Evolutionary conservation across 1,139 yeast genomes (phyloP).

Genomic region (Candida tetrigidarum): DNA sequence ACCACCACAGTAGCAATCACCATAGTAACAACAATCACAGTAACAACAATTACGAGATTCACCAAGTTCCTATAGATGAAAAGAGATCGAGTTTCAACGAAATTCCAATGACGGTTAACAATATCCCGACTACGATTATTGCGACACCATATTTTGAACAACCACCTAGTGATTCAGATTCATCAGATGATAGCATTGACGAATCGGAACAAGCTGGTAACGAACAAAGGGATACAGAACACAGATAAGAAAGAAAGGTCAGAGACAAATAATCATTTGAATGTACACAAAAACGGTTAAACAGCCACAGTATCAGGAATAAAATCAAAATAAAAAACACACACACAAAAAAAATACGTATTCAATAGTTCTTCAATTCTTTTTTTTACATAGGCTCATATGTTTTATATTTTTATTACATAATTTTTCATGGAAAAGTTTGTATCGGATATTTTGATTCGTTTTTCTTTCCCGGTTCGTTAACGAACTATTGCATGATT

Average conservation of each 20-base stretch:
- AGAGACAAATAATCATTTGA: too few relatives aligned
- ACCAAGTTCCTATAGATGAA: constrained; percentile 3
- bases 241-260: not conserved
- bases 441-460: too few relatives aligned
- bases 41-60: constrained; percentile 1
- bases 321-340: not conserved
- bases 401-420: not conserved
- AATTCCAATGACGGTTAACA: not conserved
- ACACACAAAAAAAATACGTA: not conserved
- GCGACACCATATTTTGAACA: constrained; percentile 45
- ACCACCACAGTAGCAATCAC: constrained; percentile 9
- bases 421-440: too few relatives aligned
- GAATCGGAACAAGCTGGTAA: constrained; percentile 14
- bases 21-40: constrained; percentile 15
- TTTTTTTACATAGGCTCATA: not conserved
- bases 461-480: too few relatives aligned
- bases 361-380: not conserved
- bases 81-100: constrained; percentile 1
- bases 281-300: not conserved
- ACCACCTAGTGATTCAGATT: constrained; percentile 44
- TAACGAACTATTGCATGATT: too few relatives aligned
- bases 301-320: too few relatives aligned
- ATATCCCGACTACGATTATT: constrained; percentile 29
- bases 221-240: not conserved
- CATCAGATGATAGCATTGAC: constrained; percentile 25